Evolutionary conservation across 2,329 filamentous ascomycete genomes (phyloP).

Genomic region (Xylariaceae sp.): DNA sequence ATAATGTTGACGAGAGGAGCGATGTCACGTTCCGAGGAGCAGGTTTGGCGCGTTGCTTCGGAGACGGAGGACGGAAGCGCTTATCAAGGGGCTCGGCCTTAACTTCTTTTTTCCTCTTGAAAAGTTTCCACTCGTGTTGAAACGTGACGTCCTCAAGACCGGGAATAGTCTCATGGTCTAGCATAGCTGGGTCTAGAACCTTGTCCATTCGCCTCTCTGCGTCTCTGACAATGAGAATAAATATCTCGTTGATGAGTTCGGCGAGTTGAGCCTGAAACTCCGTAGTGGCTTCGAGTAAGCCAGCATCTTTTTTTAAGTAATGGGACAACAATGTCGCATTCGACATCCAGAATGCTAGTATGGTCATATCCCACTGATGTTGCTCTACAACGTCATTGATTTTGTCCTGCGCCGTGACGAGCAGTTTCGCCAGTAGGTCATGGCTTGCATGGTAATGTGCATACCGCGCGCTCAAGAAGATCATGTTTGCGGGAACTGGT

Average conservation of each 20-base stretch:
- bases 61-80: conserved; percentile 85
- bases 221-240: conserved; percentile 94
- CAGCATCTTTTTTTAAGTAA: conserved; percentile 91
- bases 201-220: conserved; percentile 96
- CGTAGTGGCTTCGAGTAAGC: conserved; percentile 72
- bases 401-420: conserved; percentile 86
- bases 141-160: conserved; percentile 96
- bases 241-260: conserved; percentile 96
- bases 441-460: conserved; percentile 92
- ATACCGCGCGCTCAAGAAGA: conserved; percentile 92
- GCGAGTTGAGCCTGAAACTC: conserved; percentile 91
- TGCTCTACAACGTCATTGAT: conserved; percentile 96
- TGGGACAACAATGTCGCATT: conserved; percentile 94
- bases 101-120: conserved; percentile 84
- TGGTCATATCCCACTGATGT: conserved; percentile 99
- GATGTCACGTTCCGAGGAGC: conserved; percentile 95
- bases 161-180: conserved; percentile 96
- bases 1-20: conserved; percentile 88
- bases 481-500: conserved; percentile 92
- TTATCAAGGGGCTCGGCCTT: conserved; percentile 90
- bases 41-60: conserved; percentile 85
- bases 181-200: conserved; percentile 85
- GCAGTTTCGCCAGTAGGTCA: conserved; percentile 75
- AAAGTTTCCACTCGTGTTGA: conserved; percentile 97
- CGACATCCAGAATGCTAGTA: conserved; percentile 97